These are phyloP conservation scores for Tolypocladium ophioglossoides DNA, from an alignment of 2,329 filamentous ascomycete genomes.

Conservation along the genomic window DNA sequence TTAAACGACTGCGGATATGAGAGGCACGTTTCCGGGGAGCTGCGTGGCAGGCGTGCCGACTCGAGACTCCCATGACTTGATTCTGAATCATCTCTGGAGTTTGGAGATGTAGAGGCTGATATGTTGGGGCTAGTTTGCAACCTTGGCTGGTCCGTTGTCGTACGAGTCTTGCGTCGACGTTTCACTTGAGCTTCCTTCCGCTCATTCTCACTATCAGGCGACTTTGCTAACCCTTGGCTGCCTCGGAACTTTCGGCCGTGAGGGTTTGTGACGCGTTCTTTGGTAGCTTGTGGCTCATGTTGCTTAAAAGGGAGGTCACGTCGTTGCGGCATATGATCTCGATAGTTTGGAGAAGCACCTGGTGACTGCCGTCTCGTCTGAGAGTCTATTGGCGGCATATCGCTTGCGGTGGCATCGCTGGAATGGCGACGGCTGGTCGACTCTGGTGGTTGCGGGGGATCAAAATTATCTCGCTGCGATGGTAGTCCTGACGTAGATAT, in stretches of 20 bases:
- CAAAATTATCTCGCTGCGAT: background rate
- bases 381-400: background rate
- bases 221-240: background rate
- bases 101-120: background rate
- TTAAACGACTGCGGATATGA: background rate
- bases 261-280: background rate
- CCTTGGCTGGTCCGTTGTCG: no score
- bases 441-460: background rate
- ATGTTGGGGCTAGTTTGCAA: background rate
- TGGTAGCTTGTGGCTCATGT: background rate
- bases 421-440: background rate
- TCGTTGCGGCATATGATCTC: slow-evolving; percentile 18
- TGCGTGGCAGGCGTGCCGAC: background rate
- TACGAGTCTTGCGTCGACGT: background rate
- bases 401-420: background rate
- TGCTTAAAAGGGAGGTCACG: slow-evolving; percentile 15
- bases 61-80: background rate
- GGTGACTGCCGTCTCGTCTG: background rate
- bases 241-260: no score
- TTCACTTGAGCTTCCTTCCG: background rate
- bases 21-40: background rate
- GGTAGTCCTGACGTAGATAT: background rate
- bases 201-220: background rate
- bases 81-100: background rate
- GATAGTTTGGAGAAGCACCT: slow-evolving; percentile 9